A percentile compares a stretch with the other conserved stretches of the same genome.
These are phyloP conservation scores for Fonsecaea erecta DNA, from an alignment of 2,329 filamentous ascomycete species.

Conservation along the genomic window DNA sequence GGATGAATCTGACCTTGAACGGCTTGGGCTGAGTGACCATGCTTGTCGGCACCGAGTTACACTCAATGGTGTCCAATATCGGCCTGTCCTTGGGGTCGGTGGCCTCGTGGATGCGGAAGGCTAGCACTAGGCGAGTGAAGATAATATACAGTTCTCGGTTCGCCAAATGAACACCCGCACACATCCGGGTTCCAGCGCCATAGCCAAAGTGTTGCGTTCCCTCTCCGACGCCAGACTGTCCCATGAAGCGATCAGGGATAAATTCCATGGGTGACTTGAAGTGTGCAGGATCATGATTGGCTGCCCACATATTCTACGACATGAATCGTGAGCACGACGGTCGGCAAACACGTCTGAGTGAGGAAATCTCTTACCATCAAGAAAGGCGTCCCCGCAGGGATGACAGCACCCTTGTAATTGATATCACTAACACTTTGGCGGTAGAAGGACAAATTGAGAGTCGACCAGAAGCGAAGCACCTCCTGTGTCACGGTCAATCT, in stretches of 20 bases:
- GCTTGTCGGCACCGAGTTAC: conserved; percentile 22
- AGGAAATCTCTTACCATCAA: conserved; percentile 62
- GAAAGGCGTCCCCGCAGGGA: conserved; percentile 76
- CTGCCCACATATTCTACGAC: conserved; percentile 69
- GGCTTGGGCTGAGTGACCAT: conserved; percentile 27
- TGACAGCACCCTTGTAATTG: conserved; percentile 41
- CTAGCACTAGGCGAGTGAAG: conserved; percentile 61
- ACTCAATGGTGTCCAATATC: conserved; percentile 22
- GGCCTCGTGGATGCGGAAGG: conserved; percentile 47
- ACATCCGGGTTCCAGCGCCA: conserved; percentile 66
- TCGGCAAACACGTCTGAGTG: background rate
- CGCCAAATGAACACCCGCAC: conserved; percentile 64
- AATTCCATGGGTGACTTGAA: conserved; percentile 68
- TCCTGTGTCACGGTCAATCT: conserved; percentile 50
- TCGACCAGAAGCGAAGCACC: conserved; percentile 74
- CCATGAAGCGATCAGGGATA: conserved; percentile 70
- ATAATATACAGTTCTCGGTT: conserved; percentile 66
- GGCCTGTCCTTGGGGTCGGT: conserved; percentile 12
- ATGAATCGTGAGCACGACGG: background rate
- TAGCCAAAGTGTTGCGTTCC: conserved; percentile 67
- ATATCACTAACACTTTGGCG: conserved; percentile 18
- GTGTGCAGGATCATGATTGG: conserved; percentile 70
- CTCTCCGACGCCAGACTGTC: conserved; percentile 51
- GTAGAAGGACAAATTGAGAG: conserved; percentile 68
- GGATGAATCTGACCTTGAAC: conserved; percentile 22